These are phyloP conservation scores for Neofusicoccum umdonicola DNA, from an alignment of 2,329 filamentous ascomycete genomes.

Conservation along the genomic window DNA sequence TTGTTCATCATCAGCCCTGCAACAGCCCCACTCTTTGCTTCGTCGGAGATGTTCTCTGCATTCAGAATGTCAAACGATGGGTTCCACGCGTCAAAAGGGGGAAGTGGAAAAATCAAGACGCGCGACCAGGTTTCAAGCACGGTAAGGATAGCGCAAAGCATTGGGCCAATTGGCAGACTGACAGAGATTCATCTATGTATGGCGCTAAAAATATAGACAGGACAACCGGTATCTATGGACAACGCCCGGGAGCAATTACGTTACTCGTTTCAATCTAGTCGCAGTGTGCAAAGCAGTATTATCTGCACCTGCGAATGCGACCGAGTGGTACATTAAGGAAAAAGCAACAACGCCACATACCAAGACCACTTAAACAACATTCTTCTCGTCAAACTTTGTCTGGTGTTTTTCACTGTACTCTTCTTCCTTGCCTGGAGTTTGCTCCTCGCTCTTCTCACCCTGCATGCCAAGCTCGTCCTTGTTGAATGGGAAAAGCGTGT, in stretches of 20 bases:
- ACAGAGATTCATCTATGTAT: conserved; percentile 1
- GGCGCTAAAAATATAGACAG: not conserved
- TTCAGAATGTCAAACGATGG: too few species aligned
- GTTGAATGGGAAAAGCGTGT: conserved; percentile 33
- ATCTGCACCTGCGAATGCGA: not conserved
- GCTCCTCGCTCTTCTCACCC: not conserved
- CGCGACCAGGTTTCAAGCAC: too few species aligned
- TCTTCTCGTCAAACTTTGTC: not conserved
- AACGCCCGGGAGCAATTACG: not conserved
- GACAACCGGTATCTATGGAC: not conserved
- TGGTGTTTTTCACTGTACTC: not conserved
- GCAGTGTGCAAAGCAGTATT: not conserved
- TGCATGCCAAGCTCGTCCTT: conserved; percentile 13
- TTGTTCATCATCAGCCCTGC: not conserved
- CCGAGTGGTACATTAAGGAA: not conserved
- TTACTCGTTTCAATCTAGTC: not conserved
- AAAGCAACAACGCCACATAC: not conserved
- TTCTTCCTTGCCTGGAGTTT: not conserved
- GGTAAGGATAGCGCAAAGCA: too few species aligned
- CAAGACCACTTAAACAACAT: not conserved
- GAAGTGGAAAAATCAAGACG: not conserved
- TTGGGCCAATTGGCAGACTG: not conserved
- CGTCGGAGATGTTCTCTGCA: not conserved
- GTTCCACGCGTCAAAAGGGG: too few species aligned
- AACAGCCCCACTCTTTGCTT: not conserved